These are phyloP conservation scores for Harrya chromipes DNA, from an alignment of 768 basidiomycete genomes.

Conservation along the genomic window DNA sequence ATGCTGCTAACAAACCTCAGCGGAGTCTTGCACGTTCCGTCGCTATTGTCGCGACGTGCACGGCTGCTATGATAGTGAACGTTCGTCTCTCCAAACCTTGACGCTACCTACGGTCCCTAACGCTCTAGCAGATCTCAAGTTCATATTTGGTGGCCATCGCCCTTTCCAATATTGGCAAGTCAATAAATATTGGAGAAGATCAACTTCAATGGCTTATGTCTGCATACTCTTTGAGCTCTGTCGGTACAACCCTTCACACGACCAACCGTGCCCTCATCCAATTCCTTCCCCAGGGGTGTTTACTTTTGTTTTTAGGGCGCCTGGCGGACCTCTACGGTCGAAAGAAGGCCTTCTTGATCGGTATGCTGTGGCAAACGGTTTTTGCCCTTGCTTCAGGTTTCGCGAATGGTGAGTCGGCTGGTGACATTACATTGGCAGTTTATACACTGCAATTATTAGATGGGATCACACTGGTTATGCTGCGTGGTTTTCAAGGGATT, in stretches of 20 bases:
- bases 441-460: conserved; percentile 35
- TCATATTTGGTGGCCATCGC: conserved; percentile 48
- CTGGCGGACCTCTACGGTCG: conserved; percentile 79
- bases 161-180: conserved; percentile 49
- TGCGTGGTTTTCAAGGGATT: conserved; percentile 76
- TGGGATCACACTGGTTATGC: conserved; percentile 58
- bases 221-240: conserved; percentile 66
- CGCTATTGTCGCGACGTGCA: conserved; percentile 36
- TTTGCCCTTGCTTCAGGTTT: conserved; percentile 69
- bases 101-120: conserved; percentile 1
- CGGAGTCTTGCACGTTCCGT: conserved; percentile 29
- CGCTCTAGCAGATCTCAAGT: conserved; percentile 26
- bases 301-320: conserved; percentile 72
- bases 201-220: conserved; percentile 66
- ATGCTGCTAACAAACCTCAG: not conserved
- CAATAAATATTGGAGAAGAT: conserved; percentile 46
- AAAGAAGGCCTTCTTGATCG: conserved; percentile 62
- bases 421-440: not conserved
- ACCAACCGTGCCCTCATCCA: not conserved
- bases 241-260: conserved; percentile 29
- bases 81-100: conserved; percentile 22
- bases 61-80: conserved; percentile 38
- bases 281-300: conserved; percentile 55
- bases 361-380: conserved; percentile 49
- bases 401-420: conserved; percentile 39